Conservation (phyloP, 352 stramenopile genomes). For the Plasmopara halstedii region DNA sequence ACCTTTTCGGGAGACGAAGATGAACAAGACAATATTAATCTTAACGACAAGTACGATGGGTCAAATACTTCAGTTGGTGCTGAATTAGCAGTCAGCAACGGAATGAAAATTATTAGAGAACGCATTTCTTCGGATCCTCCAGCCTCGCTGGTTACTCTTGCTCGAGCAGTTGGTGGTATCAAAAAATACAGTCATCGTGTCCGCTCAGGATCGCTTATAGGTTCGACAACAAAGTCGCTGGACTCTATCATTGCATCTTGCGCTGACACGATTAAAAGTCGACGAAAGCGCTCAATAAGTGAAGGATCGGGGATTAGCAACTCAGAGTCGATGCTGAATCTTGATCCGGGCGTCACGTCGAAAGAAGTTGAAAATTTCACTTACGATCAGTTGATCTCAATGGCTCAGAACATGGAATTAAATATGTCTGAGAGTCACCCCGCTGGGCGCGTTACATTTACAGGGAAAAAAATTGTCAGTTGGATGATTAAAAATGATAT, state of each 20-base stretch:
- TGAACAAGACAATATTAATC: constrained; percentile 17
- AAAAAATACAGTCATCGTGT: constrained; percentile 34
- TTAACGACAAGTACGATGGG: constrained; percentile 19
- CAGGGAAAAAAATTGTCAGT: constrained; percentile 46
- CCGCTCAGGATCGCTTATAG: constrained; percentile 57
- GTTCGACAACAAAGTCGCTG: constrained; percentile 54
- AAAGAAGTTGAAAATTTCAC: constrained; percentile 75
- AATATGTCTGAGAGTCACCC: constrained; percentile 41
- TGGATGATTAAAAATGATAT: constrained; percentile 81
- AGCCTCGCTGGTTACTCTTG: constrained; percentile 17
- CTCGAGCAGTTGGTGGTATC: constrained; percentile 22
- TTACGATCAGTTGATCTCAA: constrained; percentile 62
- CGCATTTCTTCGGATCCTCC: constrained; percentile 50
- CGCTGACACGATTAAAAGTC: constrained; percentile 38
- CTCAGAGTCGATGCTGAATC: constrained; percentile 19
- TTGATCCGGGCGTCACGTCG: constrained; percentile 20
- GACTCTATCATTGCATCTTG: constrained; percentile 60
- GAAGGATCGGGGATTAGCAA: constrained; percentile 34
- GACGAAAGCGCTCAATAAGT: constrained; percentile 46
- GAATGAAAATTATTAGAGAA: constrained; percentile 40
- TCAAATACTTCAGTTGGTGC: constrained; percentile 11
- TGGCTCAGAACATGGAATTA: constrained; percentile 67
- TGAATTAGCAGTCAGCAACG: constrained; percentile 14
- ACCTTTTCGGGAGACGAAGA: constrained; percentile 38
- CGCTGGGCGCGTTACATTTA: constrained; percentile 40